These are phyloP conservation scores for Suillus fuscotomentosus DNA, from an alignment of 768 basidiomycete species.

Conservation along the genomic window DNA sequence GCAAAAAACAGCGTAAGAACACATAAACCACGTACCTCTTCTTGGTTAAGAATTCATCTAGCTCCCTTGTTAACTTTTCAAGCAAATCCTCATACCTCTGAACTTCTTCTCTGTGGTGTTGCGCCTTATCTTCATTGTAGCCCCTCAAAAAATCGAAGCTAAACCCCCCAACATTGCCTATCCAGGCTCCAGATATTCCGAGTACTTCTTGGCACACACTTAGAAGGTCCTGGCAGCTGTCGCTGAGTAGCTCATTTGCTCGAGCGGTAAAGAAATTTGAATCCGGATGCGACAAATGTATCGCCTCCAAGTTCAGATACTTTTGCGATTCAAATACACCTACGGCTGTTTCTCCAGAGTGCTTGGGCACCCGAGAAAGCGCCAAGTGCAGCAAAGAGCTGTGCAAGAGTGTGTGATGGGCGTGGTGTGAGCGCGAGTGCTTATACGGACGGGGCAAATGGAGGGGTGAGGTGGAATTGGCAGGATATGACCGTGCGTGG, in stretches of 20 bases:
- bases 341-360: conserved; percentile 48
- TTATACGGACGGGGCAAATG: conserved; percentile 11
- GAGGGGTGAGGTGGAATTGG: conserved; percentile 10
- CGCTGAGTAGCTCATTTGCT: conserved; percentile 43
- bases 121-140: conserved; percentile 28
- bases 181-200: conserved; percentile 47
- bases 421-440: conserved; percentile 27
- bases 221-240: conserved; percentile 57
- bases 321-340: conserved; percentile 73
- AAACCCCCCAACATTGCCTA: conserved; percentile 37
- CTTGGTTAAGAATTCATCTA: conserved; percentile 48
- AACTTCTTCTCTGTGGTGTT: conserved; percentile 32
- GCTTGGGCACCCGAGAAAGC: conserved; percentile 27
- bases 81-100: conserved; percentile 37
- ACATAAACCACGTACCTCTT: conserved; percentile 41
- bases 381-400: conserved; percentile 40
- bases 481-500: conserved; percentile 6
- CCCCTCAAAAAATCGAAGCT: conserved; percentile 37
- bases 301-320: conserved; percentile 67
- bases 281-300: conserved; percentile 48
- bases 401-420: conserved; percentile 34
- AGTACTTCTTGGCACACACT: conserved; percentile 41
- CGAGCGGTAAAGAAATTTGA: conserved; percentile 40
- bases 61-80: conserved; percentile 30
- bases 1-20: conserved; percentile 3